Evolutionary conservation across 2,329 filamentous ascomycete species (phyloP), one percentile per base, ranked within the genome.

Genomic region (Diplodia intermedia): DNA sequence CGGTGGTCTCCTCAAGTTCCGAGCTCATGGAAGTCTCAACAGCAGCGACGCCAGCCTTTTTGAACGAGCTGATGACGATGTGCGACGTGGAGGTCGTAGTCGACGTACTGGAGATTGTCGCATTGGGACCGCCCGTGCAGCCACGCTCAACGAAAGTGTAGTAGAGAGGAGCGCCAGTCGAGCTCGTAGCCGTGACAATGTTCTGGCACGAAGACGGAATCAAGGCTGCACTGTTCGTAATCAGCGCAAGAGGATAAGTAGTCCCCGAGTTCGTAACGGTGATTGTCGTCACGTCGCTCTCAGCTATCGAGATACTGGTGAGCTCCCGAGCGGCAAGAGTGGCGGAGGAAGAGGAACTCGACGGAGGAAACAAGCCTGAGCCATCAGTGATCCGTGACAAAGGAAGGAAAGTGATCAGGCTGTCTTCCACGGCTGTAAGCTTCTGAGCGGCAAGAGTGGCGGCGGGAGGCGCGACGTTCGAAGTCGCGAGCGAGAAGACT

Each of bases 131-230:
- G 5, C 33, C 33, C 8, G 47, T 63, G 47, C 60, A 63, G 31
- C 36, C 47, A n/a, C 60, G 60, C 31, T 47, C 60, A 29, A 63
- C 47, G 60, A 52, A 63, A 29, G 60, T 63, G 31, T 36, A 31
- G 29, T 33, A 63, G 5, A 38, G 14, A 31, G 60, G 23, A 11
- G 43, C 29, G 5, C 47, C 47, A 15, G 18, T 11, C 9, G 33
- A n/a, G 18, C 12, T 20, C 11, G 60, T 31, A 26, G 15, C 36
- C 4, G 43, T 52, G 47, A 53, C 6, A 63, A 52, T n/a, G 6
- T 20, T 18, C 7, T 38, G n/a, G 60, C 60, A 63, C 1, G 60
- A 23, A 26, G n/a, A 23, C 18, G 60, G 60, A 26, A 63, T 52
- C 12, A 29, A n/a, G 20, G 43, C 60, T 14, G 60, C 47, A 9